These are phyloP conservation scores for Suillus bovinus DNA, from an alignment of 768 basidiomycete genomes.

Conservation along the genomic window DNA sequence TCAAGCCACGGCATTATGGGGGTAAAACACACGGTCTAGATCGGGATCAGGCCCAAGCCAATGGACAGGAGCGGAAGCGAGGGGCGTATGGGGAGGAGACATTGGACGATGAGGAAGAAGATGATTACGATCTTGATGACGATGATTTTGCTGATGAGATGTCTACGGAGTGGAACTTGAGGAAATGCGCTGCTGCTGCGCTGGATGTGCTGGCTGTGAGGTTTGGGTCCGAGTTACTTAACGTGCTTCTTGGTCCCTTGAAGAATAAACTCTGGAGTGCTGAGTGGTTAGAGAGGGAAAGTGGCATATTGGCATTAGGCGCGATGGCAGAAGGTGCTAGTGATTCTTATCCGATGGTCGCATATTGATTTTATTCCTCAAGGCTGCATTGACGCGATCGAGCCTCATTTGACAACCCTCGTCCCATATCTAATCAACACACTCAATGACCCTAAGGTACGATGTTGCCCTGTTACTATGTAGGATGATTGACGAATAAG, in stretches of 20 bases:
- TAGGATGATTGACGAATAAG: slow-evolving; percentile 10
- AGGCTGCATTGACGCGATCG: slow-evolving; percentile 97
- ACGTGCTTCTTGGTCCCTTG: slow-evolving; percentile 83
- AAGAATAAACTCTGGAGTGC: slow-evolving; percentile 92
- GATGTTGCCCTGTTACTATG: slow-evolving; percentile 17
- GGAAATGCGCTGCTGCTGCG: slow-evolving; percentile 97
- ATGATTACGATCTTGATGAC: slow-evolving; percentile 84
- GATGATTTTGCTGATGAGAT: slow-evolving; percentile 91
- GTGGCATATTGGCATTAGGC: slow-evolving; percentile 92
- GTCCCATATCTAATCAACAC: slow-evolving; percentile 92
- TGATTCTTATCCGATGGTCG: neutral
- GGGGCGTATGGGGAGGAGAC: slow-evolving; percentile 83
- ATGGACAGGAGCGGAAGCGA: slow-evolving; percentile 39
- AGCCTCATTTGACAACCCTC: slow-evolving; percentile 91
- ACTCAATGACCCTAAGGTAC: slow-evolving; percentile 88
- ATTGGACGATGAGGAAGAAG: slow-evolving; percentile 83
- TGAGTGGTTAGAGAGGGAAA: slow-evolving; percentile 95
- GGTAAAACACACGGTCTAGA: slow-evolving; percentile 84
- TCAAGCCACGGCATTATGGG: slow-evolving; percentile 94
- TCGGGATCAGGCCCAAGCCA: slow-evolving; percentile 49
- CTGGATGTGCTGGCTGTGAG: slow-evolving; percentile 95
- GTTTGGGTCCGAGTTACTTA: slow-evolving; percentile 86
- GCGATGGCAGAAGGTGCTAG: slow-evolving; percentile 95
- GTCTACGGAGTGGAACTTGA: slow-evolving; percentile 97
- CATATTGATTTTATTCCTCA: slow-evolving; percentile 14